A percentile compares a stretch with the other conserved stretches of the same genome.
Conservation (phyloP, 176 grass and related monocot species). For the Coix lacrymajobi region DNA sequence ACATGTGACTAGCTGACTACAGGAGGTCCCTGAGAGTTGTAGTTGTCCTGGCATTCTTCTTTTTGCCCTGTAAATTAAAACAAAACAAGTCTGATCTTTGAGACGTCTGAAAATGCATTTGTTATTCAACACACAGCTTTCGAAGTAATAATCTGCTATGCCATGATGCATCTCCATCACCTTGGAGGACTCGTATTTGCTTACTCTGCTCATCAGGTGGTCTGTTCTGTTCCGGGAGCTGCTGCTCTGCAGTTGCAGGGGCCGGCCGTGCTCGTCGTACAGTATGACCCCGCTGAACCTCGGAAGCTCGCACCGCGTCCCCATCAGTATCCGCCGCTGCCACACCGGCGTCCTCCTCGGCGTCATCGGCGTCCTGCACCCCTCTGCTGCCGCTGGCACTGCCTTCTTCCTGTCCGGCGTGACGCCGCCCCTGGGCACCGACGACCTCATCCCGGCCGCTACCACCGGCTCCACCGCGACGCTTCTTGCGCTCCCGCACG, state of each 20-base stretch:
- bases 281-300: constrained; percentile 47
- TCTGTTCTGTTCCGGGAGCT: constrained; percentile 9
- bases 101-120: background rate
- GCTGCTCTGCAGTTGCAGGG: background rate
- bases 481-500: background rate
- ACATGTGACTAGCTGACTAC: background rate
- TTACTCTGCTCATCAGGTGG: background rate
- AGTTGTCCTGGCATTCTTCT: background rate
- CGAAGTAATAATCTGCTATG: background rate
- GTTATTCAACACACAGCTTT: background rate
- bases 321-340: constrained; percentile 53
- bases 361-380: constrained; percentile 13
- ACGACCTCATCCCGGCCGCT: background rate
- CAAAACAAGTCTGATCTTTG: background rate
- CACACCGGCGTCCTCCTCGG: constrained; percentile 38
- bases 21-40: constrained; percentile 38
- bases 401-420: background rate
- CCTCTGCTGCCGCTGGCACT: background rate
- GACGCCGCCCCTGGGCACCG: background rate
- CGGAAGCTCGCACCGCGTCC: constrained; percentile 36
- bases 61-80: constrained; percentile 20
- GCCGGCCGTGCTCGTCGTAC: constrained; percentile 41
- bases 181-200: background rate
- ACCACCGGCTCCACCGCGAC: constrained; percentile 17
- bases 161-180: background rate